Base-by-base conservation (phyloP, 2,329 filamentous ascomycete species). In the Incumbomyces lentus region DNA sequence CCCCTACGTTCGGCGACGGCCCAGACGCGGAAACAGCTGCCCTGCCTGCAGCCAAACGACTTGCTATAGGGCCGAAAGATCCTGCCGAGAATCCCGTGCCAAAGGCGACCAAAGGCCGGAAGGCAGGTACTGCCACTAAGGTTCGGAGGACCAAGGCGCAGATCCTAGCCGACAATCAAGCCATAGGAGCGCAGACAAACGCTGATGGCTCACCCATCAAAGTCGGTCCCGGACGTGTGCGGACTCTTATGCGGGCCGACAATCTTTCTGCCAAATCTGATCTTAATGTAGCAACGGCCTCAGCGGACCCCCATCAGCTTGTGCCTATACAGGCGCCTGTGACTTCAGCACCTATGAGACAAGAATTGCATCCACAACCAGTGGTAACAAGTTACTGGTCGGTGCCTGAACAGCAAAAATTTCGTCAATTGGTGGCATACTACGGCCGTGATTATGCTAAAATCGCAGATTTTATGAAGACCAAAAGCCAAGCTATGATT, bases 401-500 rank as follows among this genome's bases (percentile, higher is more conserved):
- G 49, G 70, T 73, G 13, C 68, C 68, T 11, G 70, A 73, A 52
- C 64, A 68, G 51, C 61, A 64, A 32, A 68, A 72, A 50, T 72
- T 73, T 48, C 64, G 65, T 2, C 61, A 62, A 12, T 55, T 72
- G 35, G 56, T 73, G 32, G 62, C 60, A 13, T 66, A 72, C 52
- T 73, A 68, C 58, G 70, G 70, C 16, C 65, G 62, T 26, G 66
- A 73, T 56, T 73, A 69, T 51, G 66, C 68, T 47, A 66, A 63
- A 12, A 72, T 73, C 46, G 69, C 70, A 3, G 63, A 66, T 34
- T 68, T 66, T 40, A 72, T 73, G 70, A 72, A 70, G 52, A 70
- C 70, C 1, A 73, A 73, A 55, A 72, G 70, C 10, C 63, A 66
- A n/a, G 68, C 68, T 1, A 73, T 73, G 70, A 70, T 73, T 39